These are phyloP conservation scores for Dactylellina cionopaga DNA, from an alignment of 2,329 filamentous ascomycete genomes.

Conservation along the genomic window DNA sequence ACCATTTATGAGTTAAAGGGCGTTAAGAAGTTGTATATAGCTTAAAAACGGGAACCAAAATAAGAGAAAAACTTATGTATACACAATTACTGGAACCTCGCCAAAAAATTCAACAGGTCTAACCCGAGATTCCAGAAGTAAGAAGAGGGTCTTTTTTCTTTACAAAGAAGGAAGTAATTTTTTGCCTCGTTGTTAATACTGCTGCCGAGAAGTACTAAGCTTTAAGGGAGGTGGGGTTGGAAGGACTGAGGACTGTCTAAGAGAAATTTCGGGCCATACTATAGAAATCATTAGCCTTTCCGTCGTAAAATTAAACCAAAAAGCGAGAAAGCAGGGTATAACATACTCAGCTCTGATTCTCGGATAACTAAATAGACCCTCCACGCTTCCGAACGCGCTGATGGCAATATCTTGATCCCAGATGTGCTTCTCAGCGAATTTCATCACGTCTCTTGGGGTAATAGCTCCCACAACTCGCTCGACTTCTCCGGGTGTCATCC, in stretches of 20 bases:
- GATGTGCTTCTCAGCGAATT: conserved; percentile 91
- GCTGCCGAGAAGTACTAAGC: conserved; percentile 6
- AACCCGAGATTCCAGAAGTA: conserved; percentile 46
- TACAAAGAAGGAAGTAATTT: conserved; percentile 50
- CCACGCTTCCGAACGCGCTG: conserved; percentile 90
- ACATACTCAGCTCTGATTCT: conserved; percentile 75
- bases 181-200: conserved; percentile 15
- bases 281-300: conserved; percentile 12
- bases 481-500: conserved; percentile 90
- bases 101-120: conserved; percentile 47
- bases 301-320: background rate
- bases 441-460: conserved; percentile 95
- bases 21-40: conserved; percentile 52
- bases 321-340: background rate
- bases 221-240: background rate
- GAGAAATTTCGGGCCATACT: conserved; percentile 52
- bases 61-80: conserved; percentile 44
- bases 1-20: no score
- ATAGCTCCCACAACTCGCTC: conserved; percentile 89
- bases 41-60: conserved; percentile 10
- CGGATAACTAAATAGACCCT: conserved; percentile 83
- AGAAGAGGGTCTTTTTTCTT: conserved; percentile 25
- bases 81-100: conserved; percentile 50
- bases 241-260: conserved; percentile 9
- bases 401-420: conserved; percentile 98